phyloP scores from a whole-genome alignment of 768 basidiomycete species.

The Hypholoma sublateritium region DNA sequence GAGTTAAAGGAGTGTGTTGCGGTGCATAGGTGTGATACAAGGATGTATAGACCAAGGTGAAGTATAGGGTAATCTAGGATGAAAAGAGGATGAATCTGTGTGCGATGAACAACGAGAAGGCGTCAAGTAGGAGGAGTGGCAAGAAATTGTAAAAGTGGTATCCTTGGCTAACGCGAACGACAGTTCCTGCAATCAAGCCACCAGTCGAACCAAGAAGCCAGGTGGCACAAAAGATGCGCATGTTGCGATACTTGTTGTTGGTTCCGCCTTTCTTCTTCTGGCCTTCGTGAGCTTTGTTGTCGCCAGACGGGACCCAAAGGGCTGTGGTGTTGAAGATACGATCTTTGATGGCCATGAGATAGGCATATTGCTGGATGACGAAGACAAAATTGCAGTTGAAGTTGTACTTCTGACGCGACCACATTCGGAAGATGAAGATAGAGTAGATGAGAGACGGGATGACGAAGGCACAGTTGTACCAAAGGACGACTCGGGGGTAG shows the following conservation, averaged over 20 bases:
- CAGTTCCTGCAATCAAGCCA: not conserved
- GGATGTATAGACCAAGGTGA: not conserved
- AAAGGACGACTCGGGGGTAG: constrained; percentile 22
- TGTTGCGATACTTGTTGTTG: not conserved
- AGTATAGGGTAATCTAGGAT: not conserved
- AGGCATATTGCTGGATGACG: constrained; percentile 10
- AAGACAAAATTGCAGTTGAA: constrained; percentile 5
- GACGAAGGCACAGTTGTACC: constrained; percentile 27
- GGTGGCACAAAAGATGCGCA: not conserved
- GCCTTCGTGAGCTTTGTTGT: constrained; percentile 15
- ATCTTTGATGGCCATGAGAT: constrained; percentile 28
- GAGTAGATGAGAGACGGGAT: constrained; percentile 27
- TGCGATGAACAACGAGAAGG: not conserved
- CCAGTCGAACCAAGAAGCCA: not conserved
- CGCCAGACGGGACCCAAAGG: constrained; percentile 26
- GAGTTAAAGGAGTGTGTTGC: no score
- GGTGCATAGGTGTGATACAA: not conserved
- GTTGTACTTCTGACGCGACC: constrained; percentile 24
- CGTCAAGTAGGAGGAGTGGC: not conserved
- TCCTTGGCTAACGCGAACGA: not conserved
- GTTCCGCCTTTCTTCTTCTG: not conserved
- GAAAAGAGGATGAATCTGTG: constrained; percentile 1
- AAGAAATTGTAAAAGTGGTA: not conserved
- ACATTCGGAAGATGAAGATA: constrained; percentile 24
- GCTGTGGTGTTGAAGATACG: constrained; percentile 26